Conservation (phyloP, 352 stramenopile species). For the Phytopythium oedochilum region DNA sequence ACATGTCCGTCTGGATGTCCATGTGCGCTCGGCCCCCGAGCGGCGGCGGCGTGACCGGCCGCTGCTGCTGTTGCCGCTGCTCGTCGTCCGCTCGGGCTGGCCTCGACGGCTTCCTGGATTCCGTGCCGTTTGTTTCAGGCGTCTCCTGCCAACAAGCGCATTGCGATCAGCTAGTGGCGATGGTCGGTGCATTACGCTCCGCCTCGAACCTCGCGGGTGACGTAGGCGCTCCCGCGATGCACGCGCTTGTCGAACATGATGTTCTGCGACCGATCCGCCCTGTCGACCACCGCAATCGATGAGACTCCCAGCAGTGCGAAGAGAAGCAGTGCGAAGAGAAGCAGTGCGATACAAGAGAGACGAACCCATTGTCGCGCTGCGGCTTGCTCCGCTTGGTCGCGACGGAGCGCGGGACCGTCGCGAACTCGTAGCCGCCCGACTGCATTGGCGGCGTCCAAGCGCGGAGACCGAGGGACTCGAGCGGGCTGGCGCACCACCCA, state of each 20-base stretch:
- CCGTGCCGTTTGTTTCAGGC: not conserved
- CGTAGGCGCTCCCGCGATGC: constrained; percentile 92
- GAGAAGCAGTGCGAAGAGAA: not conserved
- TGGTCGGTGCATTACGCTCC: not conserved
- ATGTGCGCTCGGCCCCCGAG: constrained; percentile 87
- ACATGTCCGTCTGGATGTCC: constrained; percentile 94
- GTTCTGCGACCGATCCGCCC: constrained; percentile 67
- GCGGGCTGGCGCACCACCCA: too few species aligned
- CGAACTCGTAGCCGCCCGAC: constrained; percentile 67
- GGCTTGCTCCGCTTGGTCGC: constrained; percentile 69
- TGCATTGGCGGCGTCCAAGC: too few species aligned
- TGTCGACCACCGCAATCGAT: constrained; percentile 2
- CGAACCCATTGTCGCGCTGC: constrained; percentile 32
- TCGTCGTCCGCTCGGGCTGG: constrained; percentile 5
- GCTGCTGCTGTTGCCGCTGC: constrained; percentile 29
- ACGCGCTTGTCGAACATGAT: constrained; percentile 95
- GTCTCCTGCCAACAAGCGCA: not conserved
- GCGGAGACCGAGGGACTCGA: not conserved
- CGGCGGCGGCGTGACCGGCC: constrained; percentile 76
- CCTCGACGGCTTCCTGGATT: constrained; percentile 1
- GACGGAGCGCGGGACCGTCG: constrained; percentile 59
- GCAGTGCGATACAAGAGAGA: not conserved
- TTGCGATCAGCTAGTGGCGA: not conserved
- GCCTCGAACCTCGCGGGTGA: constrained; percentile 42
- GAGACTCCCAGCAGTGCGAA: not conserved